Conservation (phyloP, 208 protist species). For the Leishmania tropica region DNA sequence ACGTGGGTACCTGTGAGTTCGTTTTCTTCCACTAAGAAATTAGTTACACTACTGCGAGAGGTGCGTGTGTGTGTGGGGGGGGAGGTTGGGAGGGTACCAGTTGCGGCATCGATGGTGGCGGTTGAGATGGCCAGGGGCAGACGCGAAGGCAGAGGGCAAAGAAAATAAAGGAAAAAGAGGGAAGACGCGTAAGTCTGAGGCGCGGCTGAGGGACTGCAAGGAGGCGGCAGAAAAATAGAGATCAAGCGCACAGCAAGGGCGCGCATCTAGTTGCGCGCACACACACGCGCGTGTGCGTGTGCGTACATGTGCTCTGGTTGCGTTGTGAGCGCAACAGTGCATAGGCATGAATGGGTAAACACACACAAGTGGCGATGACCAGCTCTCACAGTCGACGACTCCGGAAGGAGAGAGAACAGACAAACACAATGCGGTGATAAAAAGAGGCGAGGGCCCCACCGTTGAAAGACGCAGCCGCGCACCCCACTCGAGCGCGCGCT, state of each 20-base stretch:
- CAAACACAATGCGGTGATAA: not conserved
- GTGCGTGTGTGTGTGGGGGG: not conserved
- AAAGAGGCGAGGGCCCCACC: not conserved
- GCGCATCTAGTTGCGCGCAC: not conserved
- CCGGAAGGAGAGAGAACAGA: not conserved
- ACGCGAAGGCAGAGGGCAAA: not conserved
- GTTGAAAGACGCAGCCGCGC: not conserved
- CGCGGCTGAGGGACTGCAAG: not conserved
- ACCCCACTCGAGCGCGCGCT: not conserved
- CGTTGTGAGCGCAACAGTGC: not conserved
- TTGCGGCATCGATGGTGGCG: not conserved
- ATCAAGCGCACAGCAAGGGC: not conserved
- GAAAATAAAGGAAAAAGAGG: not conserved
- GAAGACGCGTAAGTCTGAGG: not conserved
- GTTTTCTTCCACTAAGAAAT: not conserved
- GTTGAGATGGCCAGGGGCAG: not conserved
- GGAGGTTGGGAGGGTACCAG: not conserved
- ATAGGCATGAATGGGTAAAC: not conserved
- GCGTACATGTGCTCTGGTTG: not conserved
- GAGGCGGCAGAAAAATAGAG: not conserved
- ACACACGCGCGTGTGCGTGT: too few species aligned
- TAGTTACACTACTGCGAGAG: slow-evolving; percentile 9
- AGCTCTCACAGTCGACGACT: not conserved
- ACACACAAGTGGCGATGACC: not conserved
- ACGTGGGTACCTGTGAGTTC: not conserved